A percentile compares a stretch with the other conserved stretches of the same genome.
Conservation (phyloP, 2,329 filamentous ascomycete genomes). For the Fusarium sp. region DNA sequence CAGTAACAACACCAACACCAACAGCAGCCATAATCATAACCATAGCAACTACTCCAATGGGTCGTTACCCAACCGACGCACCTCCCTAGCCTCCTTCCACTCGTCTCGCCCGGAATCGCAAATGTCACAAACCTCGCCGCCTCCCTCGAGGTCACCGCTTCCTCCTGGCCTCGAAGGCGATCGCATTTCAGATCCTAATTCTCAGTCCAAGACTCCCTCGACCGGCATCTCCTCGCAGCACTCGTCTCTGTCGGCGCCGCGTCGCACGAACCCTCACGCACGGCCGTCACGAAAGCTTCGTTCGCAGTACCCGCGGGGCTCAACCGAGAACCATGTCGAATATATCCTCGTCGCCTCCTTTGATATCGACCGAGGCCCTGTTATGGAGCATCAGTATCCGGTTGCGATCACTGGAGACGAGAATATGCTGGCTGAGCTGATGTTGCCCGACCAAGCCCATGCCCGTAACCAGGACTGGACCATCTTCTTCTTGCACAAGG, state of each 20-base stretch:
- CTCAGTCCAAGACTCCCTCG: conserved; percentile 69
- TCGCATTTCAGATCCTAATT: conserved; percentile 68
- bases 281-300: conserved; percentile 68
- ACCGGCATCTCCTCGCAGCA: conserved; percentile 70
- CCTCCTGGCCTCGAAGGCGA: conserved; percentile 61
- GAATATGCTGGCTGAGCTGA: conserved; percentile 97
- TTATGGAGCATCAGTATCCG: conserved; percentile 99
- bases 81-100: conserved; percentile 74
- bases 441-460: conserved; percentile 97
- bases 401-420: conserved; percentile 96
- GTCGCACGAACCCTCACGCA: conserved; percentile 61
- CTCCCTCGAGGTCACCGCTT: conserved; percentile 66
- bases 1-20: conserved; percentile 33
- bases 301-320: conserved; percentile 80
- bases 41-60: conserved; percentile 49
- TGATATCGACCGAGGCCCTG: conserved; percentile 92
- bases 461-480: conserved; percentile 98
- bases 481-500: conserved; percentile 98
- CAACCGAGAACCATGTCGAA: conserved; percentile 92
- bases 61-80: conserved; percentile 51
- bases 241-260: conserved; percentile 66
- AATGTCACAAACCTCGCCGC: conserved; percentile 64
- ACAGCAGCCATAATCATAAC: conserved; percentile 46
- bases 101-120: conserved; percentile 68
- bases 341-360: conserved; percentile 98